Evolutionary conservation across 306 rosid genomes (phyloP), one percentile per base, ranked within the genome.

Genomic region (Ziziphus jujuba): DNA sequence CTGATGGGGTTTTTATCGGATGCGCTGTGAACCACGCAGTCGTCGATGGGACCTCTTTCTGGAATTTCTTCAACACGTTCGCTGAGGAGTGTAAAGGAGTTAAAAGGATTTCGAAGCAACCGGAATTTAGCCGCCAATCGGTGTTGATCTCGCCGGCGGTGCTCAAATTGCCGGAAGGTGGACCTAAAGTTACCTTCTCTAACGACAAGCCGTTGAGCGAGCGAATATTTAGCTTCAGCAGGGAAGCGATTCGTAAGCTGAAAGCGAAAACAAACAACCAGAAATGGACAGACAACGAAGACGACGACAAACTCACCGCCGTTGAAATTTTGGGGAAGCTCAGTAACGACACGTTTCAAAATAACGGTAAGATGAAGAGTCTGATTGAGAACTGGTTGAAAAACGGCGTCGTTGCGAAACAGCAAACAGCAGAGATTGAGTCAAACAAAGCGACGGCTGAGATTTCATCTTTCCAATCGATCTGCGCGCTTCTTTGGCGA

Each of bases 21-120:
- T 82, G 89, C 73, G 33, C 92, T 56, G 90, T 84, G 23, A 89
- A 87, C 69, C 98, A 92, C 77, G 85, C 96, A 36, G 82, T 92
- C 56, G 77, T 68, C 0, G 98, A 92, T 61, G 98, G 98, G 3
- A 92, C 98, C 5, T 89, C 98, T 16, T 87, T 89, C 62, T 93
- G 98, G 98, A 87, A 93, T 65, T 93, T 93, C 89, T 93, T 87
- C 85, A 93, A 93, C 53, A 84, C 87, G 12, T 93, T 93, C 76
- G 96, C 98, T 0, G 91, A 87, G 58, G 24, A 67, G 19, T 80
- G 82, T 45, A 67, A 83, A 59, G 80, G 73, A 0, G 72, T 63
- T 0, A 73, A 35, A 36, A 77, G 67, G 23, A 5, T 86, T 33
- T 57, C 84, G 2, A 79, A 71, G 21, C 51, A 44, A 10, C 97